Conservation (phyloP, 345 rosid genomes). For the Erucastrum elatum region DNA sequence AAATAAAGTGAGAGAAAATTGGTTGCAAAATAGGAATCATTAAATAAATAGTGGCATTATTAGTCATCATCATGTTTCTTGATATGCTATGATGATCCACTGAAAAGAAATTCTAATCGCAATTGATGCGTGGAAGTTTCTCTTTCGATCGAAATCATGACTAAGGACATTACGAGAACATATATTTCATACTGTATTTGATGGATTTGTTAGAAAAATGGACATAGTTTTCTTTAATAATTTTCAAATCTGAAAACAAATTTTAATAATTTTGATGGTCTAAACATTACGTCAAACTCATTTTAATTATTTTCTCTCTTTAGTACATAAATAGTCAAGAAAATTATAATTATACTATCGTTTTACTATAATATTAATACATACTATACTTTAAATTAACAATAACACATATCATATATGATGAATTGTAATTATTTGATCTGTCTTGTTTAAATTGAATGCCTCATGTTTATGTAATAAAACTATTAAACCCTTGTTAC, state of each 20-base stretch:
- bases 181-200: conserved; percentile 16
- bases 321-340: no score
- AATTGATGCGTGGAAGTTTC: conserved; percentile 36
- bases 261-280: background rate
- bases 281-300: background rate
- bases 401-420: no score
- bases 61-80: conserved; percentile 38
- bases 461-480: no score
- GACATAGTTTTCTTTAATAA: background rate
- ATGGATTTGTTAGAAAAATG: conserved; percentile 18
- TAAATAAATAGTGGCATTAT: conserved; percentile 31
- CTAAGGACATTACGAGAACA: conserved; percentile 4
- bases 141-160: conserved; percentile 39
- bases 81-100: conserved; percentile 35
- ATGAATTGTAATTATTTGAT: no score
- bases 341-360: no score
- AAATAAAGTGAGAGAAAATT: conserved; percentile 14
- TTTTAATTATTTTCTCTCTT: no score
- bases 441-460: no score
- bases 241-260: background rate
- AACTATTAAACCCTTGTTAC: background rate
- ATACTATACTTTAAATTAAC: no score
- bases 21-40: conserved; percentile 17
- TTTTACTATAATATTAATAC: no score
- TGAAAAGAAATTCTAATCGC: conserved; percentile 37